phyloP scores from a whole-genome alignment of 805 yeast species.

The Ogataea corticis region DNA sequence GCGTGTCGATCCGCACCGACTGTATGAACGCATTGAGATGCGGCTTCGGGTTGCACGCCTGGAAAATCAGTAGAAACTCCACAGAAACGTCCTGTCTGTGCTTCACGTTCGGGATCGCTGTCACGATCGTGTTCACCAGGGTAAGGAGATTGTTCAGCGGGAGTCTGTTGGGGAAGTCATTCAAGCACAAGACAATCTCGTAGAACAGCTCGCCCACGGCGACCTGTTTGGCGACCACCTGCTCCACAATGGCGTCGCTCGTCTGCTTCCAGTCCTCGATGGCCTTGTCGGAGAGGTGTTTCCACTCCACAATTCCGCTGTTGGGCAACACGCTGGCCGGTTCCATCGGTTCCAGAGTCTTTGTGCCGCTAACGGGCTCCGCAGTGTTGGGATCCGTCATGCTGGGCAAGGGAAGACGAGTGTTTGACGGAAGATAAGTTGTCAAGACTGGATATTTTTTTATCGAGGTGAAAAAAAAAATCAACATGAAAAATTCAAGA shows the following conservation, averaged over 20 bases:
- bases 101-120: conserved; percentile 20
- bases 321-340: too few species aligned
- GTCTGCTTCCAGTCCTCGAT: conserved; percentile 15
- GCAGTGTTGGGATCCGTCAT: too few species aligned
- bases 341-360: too few species aligned
- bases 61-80: conserved; percentile 28
- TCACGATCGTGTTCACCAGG: conserved; percentile 23
- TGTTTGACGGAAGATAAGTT: too few species aligned
- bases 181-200: conserved; percentile 26
- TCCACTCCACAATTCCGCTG: conserved; percentile 15
- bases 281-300: conserved; percentile 16
- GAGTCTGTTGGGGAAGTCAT: conserved; percentile 27
- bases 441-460: too few species aligned
- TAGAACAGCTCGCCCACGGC: conserved; percentile 24
- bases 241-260: conserved; percentile 9
- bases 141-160: conserved; percentile 15
- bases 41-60: conserved; percentile 25
- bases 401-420: too few species aligned
- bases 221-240: conserved; percentile 13
- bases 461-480: too few species aligned
- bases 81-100: conserved; percentile 23
- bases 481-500: too few species aligned
- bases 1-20: conserved; percentile 27
- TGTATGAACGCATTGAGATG: conserved; percentile 25
- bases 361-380: too few species aligned